Conservation (phyloP, 2,329 filamentous ascomycete genomes). For the Xylaria sp. region DNA sequence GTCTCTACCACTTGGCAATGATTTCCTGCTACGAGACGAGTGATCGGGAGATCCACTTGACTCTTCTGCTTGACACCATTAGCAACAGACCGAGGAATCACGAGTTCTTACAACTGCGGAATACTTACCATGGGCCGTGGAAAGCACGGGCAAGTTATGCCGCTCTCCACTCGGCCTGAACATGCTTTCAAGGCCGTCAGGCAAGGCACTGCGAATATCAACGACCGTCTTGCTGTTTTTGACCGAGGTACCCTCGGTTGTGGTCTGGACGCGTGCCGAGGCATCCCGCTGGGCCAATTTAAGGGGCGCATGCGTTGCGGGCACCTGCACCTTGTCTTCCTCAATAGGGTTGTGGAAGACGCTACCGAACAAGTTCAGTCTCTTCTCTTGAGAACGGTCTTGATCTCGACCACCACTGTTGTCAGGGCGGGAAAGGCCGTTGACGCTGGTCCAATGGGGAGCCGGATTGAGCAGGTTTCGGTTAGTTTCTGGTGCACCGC, state of each 20-base stretch:
- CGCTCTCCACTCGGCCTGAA: conserved; percentile 27
- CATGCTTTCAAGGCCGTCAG: conserved; percentile 16
- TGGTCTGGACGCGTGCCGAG: conserved; percentile 13
- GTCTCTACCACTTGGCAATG: conserved; percentile 28
- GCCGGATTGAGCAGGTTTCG: conserved; percentile 19
- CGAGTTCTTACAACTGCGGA: conserved; percentile 1
- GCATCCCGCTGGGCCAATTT: conserved; percentile 20
- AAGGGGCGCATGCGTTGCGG: conserved; percentile 22
- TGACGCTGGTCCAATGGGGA: conserved; percentile 31
- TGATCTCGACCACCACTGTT: conserved; percentile 25
- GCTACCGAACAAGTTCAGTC: conserved; percentile 30
- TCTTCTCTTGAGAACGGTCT: conserved; percentile 18
- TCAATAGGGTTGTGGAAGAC: conserved; percentile 33
- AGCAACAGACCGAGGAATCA: conserved; percentile 8
- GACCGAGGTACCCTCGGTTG: neutral
- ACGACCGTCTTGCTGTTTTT: conserved; percentile 12
- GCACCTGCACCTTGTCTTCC: conserved; percentile 19
- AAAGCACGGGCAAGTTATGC: conserved; percentile 29
- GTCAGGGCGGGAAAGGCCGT: conserved; percentile 22
- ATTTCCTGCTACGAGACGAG: conserved; percentile 29
- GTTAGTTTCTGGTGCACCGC: conserved; percentile 14
- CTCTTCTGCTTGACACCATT: conserved; percentile 18
- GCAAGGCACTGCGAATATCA: neutral
- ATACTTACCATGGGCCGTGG: conserved; percentile 20
- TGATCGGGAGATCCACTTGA: conserved; percentile 22